phyloP scores from a whole-genome alignment of 768 basidiomycete genomes.

The Phanerochaete carnosa region DNA sequence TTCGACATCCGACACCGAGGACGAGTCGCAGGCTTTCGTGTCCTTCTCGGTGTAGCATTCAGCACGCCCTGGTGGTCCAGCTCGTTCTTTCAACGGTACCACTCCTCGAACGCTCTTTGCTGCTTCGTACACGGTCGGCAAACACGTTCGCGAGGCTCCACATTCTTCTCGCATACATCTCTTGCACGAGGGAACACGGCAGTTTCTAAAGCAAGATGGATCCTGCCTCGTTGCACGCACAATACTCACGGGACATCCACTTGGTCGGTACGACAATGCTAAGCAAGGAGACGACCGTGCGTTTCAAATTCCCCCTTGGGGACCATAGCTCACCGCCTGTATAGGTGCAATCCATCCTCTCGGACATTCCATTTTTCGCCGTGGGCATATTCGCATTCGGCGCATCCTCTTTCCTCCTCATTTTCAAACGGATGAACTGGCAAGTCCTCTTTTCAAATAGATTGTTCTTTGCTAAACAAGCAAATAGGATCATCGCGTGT shows the following conservation, averaged over 20 bases:
- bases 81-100: not conserved
- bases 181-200: too few species aligned
- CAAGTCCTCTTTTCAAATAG: conserved; percentile 43
- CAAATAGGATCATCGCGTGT: conserved; percentile 36
- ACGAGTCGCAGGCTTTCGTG: not conserved
- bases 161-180: too few species aligned
- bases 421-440: conserved; percentile 50
- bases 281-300: not conserved
- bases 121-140: not conserved
- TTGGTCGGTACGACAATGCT: not conserved
- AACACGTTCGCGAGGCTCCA: too few species aligned
- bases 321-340: not conserved
- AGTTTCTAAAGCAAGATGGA: too few species aligned
- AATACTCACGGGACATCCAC: not conserved
- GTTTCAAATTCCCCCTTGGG: not conserved
- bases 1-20: not conserved
- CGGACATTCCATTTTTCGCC: conserved; percentile 65
- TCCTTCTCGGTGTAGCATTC: not conserved
- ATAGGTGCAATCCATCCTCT: conserved; percentile 54
- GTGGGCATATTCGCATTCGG: conserved; percentile 65
- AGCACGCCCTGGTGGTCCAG: not conserved
- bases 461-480: conserved; percentile 1
- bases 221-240: not conserved
- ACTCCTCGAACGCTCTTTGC: too few species aligned
- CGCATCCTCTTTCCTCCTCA: conserved; percentile 52